Evolutionary conservation across 352 stramenopile species (phyloP), one percentile per base, ranked within the genome.

Genomic region (Phytophthora sansomeana): DNA sequence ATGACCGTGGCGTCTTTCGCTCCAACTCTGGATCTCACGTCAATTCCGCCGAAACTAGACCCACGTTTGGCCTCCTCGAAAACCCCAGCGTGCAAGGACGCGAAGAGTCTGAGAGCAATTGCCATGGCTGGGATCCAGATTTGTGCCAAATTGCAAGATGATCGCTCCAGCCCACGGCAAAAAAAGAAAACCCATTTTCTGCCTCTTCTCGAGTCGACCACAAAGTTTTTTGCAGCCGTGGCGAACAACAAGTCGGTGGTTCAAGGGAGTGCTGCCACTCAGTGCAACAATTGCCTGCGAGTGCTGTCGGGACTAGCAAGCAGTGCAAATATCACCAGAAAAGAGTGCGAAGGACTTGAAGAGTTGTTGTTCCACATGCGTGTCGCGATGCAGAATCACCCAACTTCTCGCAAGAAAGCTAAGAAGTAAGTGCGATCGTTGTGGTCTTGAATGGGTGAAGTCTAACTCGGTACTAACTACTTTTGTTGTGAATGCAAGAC

Each of bases 1-100:
- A 68, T 73, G 58, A 53, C 58, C 6, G 50, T 29, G 17, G 26
- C 33, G 32, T 56, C 63, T 3, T 73, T 73, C 13, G 17, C 43
- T 5, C 54, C 58, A 30, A 60, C 28, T 3, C 29, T 72, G 7
- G 36, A 73, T 36, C 46, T 73, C 8, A 30, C 17, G 24, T 73
- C 58, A 6, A 24, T 63, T 36, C 51, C 58, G 38, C 58, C 44
- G n/a, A 60, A 52, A 14, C 43, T 5, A 5, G 46, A 60, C 14
- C 21, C 36, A 32, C 32, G 29, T 9, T 26, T 54, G 21, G 19
- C 6, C 14, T 39, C 32, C n/a, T 48, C 16, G 6, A 32, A n/a
- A 2, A 19, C 41, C 3, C 13, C 39, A 47, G 33, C 36, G 38
- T 43, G 29, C 10, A 6, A 42, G 14, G 26, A 30, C 6, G 21